A percentile compares a stretch with the other conserved stretches of the same genome.
phyloP scores from a whole-genome alignment of 2,329 filamentous ascomycete species.

The Fusarium heterosporum region DNA sequence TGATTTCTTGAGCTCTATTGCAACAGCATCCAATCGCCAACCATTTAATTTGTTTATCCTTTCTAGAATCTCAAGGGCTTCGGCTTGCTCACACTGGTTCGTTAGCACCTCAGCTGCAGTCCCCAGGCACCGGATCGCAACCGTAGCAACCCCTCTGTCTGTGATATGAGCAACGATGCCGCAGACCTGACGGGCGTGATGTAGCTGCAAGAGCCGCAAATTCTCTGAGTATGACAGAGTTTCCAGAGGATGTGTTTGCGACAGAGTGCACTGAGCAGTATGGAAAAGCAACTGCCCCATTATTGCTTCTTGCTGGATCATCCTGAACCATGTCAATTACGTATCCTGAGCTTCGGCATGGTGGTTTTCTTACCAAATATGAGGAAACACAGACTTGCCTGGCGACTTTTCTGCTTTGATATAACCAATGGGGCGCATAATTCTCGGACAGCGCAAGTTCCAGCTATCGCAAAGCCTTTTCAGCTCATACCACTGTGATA shows the following conservation, averaged over 20 bases:
- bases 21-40: conserved; percentile 80
- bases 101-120: conserved; percentile 81
- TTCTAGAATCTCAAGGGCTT: conserved; percentile 81
- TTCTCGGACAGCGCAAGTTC: conserved; percentile 81
- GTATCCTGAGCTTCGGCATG: not conserved
- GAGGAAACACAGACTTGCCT: conserved; percentile 82
- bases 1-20: conserved; percentile 75
- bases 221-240: conserved; percentile 69
- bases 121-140: conserved; percentile 82
- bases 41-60: conserved; percentile 81
- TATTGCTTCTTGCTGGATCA: conserved; percentile 84
- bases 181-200: conserved; percentile 86
- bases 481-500: conserved; percentile 82
- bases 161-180: conserved; percentile 89
- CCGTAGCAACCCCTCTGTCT: conserved; percentile 80
- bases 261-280: conserved; percentile 82
- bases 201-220: conserved; percentile 76
- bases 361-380: conserved; percentile 75
- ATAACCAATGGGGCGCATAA: conserved; percentile 89
- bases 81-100: conserved; percentile 78
- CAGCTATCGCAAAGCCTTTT: conserved; percentile 86
- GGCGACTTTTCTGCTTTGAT: conserved; percentile 74
- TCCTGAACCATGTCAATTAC: conserved; percentile 60
- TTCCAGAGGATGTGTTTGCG: conserved; percentile 80
- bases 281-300: conserved; percentile 90